Base-by-base conservation (phyloP, 2,329 filamentous ascomycete genomes). In the Phialophora chinensis region DNA sequence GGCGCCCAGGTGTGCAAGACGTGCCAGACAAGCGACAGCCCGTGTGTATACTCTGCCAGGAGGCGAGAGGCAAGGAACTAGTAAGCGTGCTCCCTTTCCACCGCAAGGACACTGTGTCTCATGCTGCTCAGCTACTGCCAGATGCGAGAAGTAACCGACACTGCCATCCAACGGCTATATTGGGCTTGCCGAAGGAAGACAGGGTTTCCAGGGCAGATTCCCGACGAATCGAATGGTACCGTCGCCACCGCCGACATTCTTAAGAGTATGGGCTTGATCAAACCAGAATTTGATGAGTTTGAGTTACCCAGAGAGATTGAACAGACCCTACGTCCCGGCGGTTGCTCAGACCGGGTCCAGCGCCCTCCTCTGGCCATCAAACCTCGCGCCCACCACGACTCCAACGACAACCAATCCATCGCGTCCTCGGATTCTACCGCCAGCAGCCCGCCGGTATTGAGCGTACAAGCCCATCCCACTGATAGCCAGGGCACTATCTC, bases 141-240 rank as follows among this genome's bases (percentile, higher is more conserved):
- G 25, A 67, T 69, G 65, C 65, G 61, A 44, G 62, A 64, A 23
- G 57, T 65, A 10, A 62, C 54, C 6, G 67, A 69, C 12, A 42
- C 59, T 5, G 67, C 67, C 42, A 35, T 69, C 5, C 67, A 69
- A 31, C 53, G 27, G 12, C 49, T 69, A 4, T 69, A 65, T 42
- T 65, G 65, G 61, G 67, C 67, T 25, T 65, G 61, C 56, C 62
- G 59, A 33, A 27, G 38, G 20, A 52, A 44, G 12, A 58, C 47
- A 3, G 62, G 59, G 8, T 69, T 69, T 50, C 67, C 67, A 11
- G 67, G 67, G 25, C 23, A 54, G 11, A 52, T 65, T 14, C 65
- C 57, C 2, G 56, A 65, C 56, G 65, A 69, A 38, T 62, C 58
- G 0, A 63, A 29, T 8, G 65, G 65, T 20, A 11, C 8, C 27